Base-by-base conservation (phyloP, 2,329 filamentous ascomycete genomes). In the Chrysosporium queenslandicum region DNA sequence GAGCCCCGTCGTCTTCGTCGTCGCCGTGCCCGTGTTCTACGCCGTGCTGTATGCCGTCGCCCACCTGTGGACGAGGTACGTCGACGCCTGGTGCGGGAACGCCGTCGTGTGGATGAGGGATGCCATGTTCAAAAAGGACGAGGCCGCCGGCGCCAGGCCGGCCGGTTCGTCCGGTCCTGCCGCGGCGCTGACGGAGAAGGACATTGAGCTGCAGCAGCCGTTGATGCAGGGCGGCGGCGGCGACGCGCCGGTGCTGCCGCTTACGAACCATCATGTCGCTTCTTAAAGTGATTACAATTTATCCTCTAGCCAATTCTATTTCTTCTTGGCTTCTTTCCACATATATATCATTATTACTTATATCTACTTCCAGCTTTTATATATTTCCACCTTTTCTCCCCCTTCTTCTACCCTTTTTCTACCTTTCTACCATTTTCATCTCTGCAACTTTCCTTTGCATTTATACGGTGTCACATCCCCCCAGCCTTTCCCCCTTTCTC, bases 11-110 rank as follows among this genome's bases (percentile, higher is more conserved):
- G 46, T 37, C 2, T 58, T 58, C 18, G 1, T 48, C 12, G 5
- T 58, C 29, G 48, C 52, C 2, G 32, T 58, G 2, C 56, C 56
- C 4, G 46, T 54, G 23, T 58, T 56, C 25, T 58, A 56, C 29
- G 52, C 21, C 7, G 29, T 50, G 16, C 36, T 55, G 48, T 58
- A 58, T 41, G 47, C 46, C 12, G 11, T 53, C 23, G 56, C 56
- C 25, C 37, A 56, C 45, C 20, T 54, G 27, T 58, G 56, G 56
- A 54, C 46, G 20, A 41, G 12, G 36, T 48, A 54, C 34, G 56
- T 58, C 3, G 56, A 58, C 46, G 37, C 52, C 37, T 37, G 16
- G 45, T 58, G 56, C 36, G 56, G 43, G 43, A 46, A 47, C 39
- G 37, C 48, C 6, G 54, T 58, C 27, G 36, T 12, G 5, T 45